Evolutionary conservation across 2,329 filamentous ascomycete species (phyloP).

Genomic region (Xylariaceae sp.): DNA sequence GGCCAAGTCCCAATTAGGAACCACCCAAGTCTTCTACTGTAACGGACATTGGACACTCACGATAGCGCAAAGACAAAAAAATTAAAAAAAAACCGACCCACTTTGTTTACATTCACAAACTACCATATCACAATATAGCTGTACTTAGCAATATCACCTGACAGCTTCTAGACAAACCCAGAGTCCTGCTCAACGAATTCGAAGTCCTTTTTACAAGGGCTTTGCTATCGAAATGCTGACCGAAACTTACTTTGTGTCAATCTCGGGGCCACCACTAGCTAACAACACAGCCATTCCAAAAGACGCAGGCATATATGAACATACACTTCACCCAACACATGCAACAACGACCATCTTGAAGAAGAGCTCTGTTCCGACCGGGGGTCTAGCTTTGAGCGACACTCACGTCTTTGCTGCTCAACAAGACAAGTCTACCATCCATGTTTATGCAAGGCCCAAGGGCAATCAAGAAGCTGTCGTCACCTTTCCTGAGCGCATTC

Average conservation of each 20-base stretch:
- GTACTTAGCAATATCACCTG: not conserved
- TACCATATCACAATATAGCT: too few relatives aligned
- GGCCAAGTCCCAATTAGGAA: slow-evolving; percentile 11
- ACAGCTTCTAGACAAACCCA: too few relatives aligned
- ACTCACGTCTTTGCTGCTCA: slow-evolving; percentile 93
- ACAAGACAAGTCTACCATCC: slow-evolving; percentile 86
- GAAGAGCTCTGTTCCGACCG: slow-evolving; percentile 83
- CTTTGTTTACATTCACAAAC: too few relatives aligned
- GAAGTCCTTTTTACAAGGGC: not conserved
- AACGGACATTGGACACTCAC: slow-evolving; percentile 2
- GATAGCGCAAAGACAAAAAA: slow-evolving; percentile 11
- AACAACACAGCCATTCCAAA: slow-evolving; percentile 71
- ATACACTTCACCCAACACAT: slow-evolving; percentile 79
- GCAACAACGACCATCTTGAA: slow-evolving; percentile 83
- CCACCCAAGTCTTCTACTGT: slow-evolving; percentile 14
- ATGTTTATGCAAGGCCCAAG: slow-evolving; percentile 86
- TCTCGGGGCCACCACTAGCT: slow-evolving; percentile 63
- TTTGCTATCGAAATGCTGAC: slow-evolving; percentile 55
- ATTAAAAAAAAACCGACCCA: too few relatives aligned
- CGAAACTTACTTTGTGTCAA: slow-evolving; percentile 65
- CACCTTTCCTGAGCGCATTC: slow-evolving; percentile 86
- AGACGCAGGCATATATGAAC: slow-evolving; percentile 86
- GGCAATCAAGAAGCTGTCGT: slow-evolving; percentile 89
- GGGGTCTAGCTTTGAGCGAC: slow-evolving; percentile 79
- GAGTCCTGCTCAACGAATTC: too few relatives aligned